Base-by-base conservation (phyloP, 1,284 basidiomycete genomes). In the Trichosporon sp. region DNA sequence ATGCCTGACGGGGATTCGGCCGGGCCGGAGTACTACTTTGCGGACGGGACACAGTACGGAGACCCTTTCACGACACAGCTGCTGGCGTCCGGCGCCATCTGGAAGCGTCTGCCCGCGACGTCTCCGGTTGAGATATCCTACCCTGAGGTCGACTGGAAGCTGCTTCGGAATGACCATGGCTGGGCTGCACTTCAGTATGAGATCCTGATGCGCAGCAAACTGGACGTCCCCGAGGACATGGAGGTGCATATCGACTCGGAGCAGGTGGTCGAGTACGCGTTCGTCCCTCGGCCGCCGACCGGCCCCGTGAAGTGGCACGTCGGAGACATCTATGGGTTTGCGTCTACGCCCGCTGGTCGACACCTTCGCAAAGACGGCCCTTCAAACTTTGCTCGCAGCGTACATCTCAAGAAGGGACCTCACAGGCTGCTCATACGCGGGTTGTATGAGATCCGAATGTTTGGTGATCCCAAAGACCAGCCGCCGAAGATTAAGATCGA, bases 151-250 rank as follows among this genome's bases (percentile, higher is more conserved):
- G 53, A 77, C 38, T 83, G 82, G 82, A 68, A 75, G 15, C 77
- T 80, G 42, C 75, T 82, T 21, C 76, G 81, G 0, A 62, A 70
- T 0, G 79, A 81, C 65, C 80, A 79, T 34, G 82, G 82, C 13
- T 83, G 81, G 81, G 75, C 80, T 12, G 70, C 77, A 13, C 69
- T 83, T 1, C 82, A 83, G 70, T 79, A 76, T 64, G 73, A 78
- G 60, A 62, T 70, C 0, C 62, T 78, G 15, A 72, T 82, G 7
- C 79, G 81, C 0, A 75, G 74, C 5, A 62, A 62, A 18, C 18
- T 80, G 27, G 2, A 56, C 13, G 9, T 38, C 9, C 34, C 47
- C 18, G 11, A 60, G 1, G 15, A 42, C 1, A 72, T 69, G 4
- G 64, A 70, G 1, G 32, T 83, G 27, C 68, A 65, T 0, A 70